A percentile compares a stretch with the other conserved stretches of the same genome.
Evolutionary conservation across 441 rosid genomes (phyloP).

Genomic region (Hura crepitans): DNA sequence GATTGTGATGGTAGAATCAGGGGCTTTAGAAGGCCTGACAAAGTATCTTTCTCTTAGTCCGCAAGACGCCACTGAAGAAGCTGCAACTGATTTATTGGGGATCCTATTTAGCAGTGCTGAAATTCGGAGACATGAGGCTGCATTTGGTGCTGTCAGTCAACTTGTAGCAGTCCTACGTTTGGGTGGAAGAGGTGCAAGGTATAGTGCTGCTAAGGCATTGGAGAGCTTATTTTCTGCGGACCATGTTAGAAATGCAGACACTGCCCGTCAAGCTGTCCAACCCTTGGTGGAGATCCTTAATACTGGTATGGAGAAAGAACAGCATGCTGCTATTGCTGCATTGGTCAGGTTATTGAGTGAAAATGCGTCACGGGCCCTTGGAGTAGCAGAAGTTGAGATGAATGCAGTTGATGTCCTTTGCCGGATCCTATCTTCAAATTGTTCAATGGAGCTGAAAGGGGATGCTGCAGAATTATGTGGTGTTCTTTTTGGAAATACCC

Average conservation of each 20-base stretch:
- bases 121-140: constrained; percentile 95
- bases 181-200: constrained; percentile 98
- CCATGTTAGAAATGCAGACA: constrained; percentile 94
- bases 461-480: constrained; percentile 99
- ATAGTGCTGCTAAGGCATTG: constrained; percentile 96
- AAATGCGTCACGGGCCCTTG: constrained; percentile 91
- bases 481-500: constrained; percentile 92
- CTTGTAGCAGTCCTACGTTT: constrained; percentile 95
- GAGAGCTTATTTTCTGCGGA: constrained; percentile 96
- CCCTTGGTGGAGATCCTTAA: constrained; percentile 98
- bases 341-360: constrained; percentile 92
- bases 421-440: constrained; percentile 90
- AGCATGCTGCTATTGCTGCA: constrained; percentile 99
- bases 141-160: constrained; percentile 94
- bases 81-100: constrained; percentile 94
- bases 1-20: constrained; percentile 97
- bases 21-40: constrained; percentile 90
- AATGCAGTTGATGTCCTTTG: constrained; percentile 99
- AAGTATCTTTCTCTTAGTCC: constrained; percentile 99
- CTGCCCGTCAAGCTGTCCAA: constrained; percentile 94
- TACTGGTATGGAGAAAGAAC: constrained; percentile 93
- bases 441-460: constrained; percentile 93
- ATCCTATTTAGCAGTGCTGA: constrained; percentile 86
- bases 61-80: constrained; percentile 98
- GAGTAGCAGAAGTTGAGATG: constrained; percentile 99